phyloP scores from a whole-genome alignment of 345 rosid genomes.

The Moricandia moricandioides region DNA sequence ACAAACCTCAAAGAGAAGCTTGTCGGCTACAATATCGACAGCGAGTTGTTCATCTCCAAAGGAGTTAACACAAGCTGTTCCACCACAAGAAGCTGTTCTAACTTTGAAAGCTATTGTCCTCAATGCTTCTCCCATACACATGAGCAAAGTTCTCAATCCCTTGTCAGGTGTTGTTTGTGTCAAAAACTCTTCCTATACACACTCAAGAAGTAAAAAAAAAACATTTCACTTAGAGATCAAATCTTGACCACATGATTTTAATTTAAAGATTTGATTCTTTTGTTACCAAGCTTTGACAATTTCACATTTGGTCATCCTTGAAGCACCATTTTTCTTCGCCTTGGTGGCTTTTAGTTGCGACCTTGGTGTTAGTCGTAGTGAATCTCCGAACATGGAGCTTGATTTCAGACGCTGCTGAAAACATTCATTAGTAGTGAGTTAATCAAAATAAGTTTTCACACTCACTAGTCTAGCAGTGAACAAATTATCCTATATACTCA shows the following conservation, averaged over 20 bases:
- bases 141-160: constrained; percentile 65
- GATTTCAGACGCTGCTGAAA: constrained; percentile 41
- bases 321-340: constrained; percentile 51
- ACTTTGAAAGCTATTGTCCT: constrained; percentile 89
- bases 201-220: not conserved
- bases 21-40: constrained; percentile 87
- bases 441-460: no score
- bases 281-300: constrained; percentile 84
- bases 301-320: constrained; percentile 67
- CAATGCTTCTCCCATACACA: constrained; percentile 94
- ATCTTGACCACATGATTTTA: not conserved
- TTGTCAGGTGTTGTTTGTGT: constrained; percentile 78
- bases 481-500: not conserved
- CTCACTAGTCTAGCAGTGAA: not conserved
- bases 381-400: constrained; percentile 70
- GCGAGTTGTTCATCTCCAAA: constrained; percentile 98
- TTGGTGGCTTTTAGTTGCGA: constrained; percentile 51
- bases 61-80: constrained; percentile 86
- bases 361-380: constrained; percentile 53
- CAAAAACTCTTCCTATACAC: constrained; percentile 79
- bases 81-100: constrained; percentile 96
- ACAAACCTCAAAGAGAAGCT: constrained; percentile 89
- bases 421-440: no score
- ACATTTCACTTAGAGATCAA: not conserved
- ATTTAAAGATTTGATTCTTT: not conserved